Base-by-base conservation (phyloP, 2,329 filamentous ascomycete genomes). In the Aspergillus unguis region DNA sequence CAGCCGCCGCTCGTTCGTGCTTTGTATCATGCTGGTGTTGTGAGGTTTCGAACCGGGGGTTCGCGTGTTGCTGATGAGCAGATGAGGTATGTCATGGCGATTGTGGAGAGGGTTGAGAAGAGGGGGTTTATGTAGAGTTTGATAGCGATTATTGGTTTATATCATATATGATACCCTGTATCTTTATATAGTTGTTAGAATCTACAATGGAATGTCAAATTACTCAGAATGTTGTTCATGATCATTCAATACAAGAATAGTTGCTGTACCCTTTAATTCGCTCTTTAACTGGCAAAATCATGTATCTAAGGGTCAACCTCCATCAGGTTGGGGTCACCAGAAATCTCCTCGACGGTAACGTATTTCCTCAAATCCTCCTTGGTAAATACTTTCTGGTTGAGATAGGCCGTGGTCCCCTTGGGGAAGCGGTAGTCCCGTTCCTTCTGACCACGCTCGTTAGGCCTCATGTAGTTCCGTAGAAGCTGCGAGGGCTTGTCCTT, bases 331-430 rank as follows among this genome's bases (percentile, higher is more conserved):
- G 82, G 82, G 58, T 87, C 84, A 50, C 85, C 81, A 51, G 86
- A 82, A 65, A 96, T 74, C 71, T 97, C 92, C 65, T 95, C 86
- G 54, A 99, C 88, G 29, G 87, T 95, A 54, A 97, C 86, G 73
- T 94, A 97, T 72, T 95, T 92, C 71, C 88, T 88, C 66, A 99
- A 87, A 66, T 99, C 90, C 72, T 92, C 88, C 79, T 90, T 94
- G 66, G 83, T 91, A 71, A 97, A 95, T 62, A 97, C 82, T 81
- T 95, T 96, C 80, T 99, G 90, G 73, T 96, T 94, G 69, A 99
- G 79, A 59, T 94, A 89, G 7, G 92, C 92, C 7, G 95, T 99
- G n/a, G 94, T 97, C 52, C 94, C 94, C 70, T 85, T 85, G 62
- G 81, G 79, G 79, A 96, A 99, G 65, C 84, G 83, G 80, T 99